Percentiles rank a stretch among this genome's conserved stretches.
These are phyloP conservation scores for Aspergillus pseudoviridinutans DNA, from an alignment of 2,329 filamentous ascomycete genomes.

Conservation along the genomic window DNA sequence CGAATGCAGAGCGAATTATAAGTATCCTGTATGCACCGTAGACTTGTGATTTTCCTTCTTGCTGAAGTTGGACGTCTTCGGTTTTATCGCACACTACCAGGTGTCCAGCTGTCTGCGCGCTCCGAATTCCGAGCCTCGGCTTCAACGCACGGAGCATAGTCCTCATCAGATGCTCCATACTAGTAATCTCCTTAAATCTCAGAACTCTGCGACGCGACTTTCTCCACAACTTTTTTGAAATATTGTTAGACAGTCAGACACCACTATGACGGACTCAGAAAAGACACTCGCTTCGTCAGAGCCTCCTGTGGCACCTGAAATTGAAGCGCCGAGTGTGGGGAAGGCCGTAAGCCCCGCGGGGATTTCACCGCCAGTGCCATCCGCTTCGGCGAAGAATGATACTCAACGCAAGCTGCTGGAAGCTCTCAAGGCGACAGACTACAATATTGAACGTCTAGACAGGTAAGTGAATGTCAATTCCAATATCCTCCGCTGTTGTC, in stretches of 20 bases:
- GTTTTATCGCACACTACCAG: background rate
- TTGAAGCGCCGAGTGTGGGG: constrained; percentile 21
- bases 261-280: constrained; percentile 21
- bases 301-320: constrained; percentile 8
- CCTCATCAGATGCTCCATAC: background rate
- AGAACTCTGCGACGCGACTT: background rate
- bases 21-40: background rate
- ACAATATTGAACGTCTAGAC: constrained; percentile 27
- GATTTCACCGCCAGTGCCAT: constrained; percentile 5
- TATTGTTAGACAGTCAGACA: background rate
- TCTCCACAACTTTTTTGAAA: background rate
- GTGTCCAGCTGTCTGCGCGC: background rate
- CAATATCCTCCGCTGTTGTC: background rate
- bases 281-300: constrained; percentile 11
- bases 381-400: constrained; percentile 1
- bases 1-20: background rate
- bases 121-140: constrained; percentile 27
- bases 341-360: constrained; percentile 17
- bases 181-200: background rate
- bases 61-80: background rate
- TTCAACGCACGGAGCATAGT: constrained; percentile 3
- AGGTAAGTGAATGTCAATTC: constrained; percentile 18
- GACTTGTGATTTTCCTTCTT: background rate
- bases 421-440: constrained; percentile 26
- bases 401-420: constrained; percentile 22